Evolutionary conservation across 257 asterid species (phyloP).

Genomic region (Primulina tabacum): DNA sequence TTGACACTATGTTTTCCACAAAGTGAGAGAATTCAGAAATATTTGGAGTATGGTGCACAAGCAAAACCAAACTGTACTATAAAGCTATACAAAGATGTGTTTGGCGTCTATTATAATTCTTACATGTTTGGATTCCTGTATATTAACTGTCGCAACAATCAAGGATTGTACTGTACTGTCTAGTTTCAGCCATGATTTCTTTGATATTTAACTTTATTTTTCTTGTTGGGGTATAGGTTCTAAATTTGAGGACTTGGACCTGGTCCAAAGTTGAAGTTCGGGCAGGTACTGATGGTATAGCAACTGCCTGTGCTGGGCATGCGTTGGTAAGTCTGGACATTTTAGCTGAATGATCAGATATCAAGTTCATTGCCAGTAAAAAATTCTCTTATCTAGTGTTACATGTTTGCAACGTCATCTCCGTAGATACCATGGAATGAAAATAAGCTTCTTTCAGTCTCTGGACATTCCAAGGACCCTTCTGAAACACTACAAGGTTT

Average conservation of each 20-base stretch:
- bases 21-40: not conserved
- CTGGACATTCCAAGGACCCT: conserved; percentile 91
- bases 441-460: conserved; percentile 82
- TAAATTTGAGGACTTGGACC: conserved; percentile 79
- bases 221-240: conserved; percentile 45
- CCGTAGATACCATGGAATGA: conserved; percentile 88
- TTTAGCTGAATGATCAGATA: conserved; percentile 22
- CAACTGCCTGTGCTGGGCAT: conserved; percentile 84
- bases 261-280: conserved; percentile 82
- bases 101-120: conserved; percentile 13
- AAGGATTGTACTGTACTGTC: conserved; percentile 4
- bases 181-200: conserved; percentile 20
- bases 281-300: conserved; percentile 39
- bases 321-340: conserved; percentile 66
- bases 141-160: conserved; percentile 4
- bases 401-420: conserved; percentile 25
- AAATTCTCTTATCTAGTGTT: conserved; percentile 22
- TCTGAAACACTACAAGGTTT: conserved; percentile 82
- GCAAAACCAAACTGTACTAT: not conserved
- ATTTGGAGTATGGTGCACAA: not conserved
- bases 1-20: not conserved
- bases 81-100: conserved; percentile 9
- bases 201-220: conserved; percentile 19
- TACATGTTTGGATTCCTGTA: conserved; percentile 8
- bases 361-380: conserved; percentile 7